These are phyloP conservation scores for Colletotrichum scovillei DNA, from an alignment of 2,329 filamentous ascomycete genomes.

Conservation along the genomic window DNA sequence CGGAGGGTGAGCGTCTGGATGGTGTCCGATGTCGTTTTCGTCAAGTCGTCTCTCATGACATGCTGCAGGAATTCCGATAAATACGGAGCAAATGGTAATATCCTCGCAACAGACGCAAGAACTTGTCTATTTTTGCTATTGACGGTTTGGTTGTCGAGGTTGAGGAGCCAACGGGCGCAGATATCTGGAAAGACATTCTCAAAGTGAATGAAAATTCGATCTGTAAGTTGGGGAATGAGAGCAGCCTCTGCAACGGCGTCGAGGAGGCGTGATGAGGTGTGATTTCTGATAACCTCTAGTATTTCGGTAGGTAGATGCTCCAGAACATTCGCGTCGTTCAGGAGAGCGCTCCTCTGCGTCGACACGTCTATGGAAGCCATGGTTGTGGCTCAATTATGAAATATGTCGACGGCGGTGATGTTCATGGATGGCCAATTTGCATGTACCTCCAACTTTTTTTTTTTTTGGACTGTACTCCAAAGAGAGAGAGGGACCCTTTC, in stretches of 20 bases:
- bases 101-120: constrained; percentile 80
- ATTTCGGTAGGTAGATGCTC: constrained; percentile 77
- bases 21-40: constrained; percentile 10
- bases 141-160: constrained; percentile 48
- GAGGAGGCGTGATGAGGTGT: constrained; percentile 74
- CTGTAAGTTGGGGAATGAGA: constrained; percentile 76
- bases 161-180: constrained; percentile 80
- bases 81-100: constrained; percentile 85
- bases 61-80: constrained; percentile 78
- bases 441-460: constrained; percentile 43
- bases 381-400: constrained; percentile 39
- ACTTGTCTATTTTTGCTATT: constrained; percentile 52
- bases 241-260: constrained; percentile 77
- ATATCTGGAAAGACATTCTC: constrained; percentile 83
- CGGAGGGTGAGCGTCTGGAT: constrained; percentile 27
- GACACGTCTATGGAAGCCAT: constrained; percentile 69
- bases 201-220: constrained; percentile 79
- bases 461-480: constrained; percentile 32
- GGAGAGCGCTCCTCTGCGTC: constrained; percentile 65
- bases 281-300: constrained; percentile 72
- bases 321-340: constrained; percentile 65
- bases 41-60: constrained; percentile 40
- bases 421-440: constrained; percentile 26
- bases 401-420: constrained; percentile 34
- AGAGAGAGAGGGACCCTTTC: constrained; percentile 17